Evolutionary conservation across 2,329 filamentous ascomycete genomes (phyloP).

Genomic region (Colletotrichum sp.): DNA sequence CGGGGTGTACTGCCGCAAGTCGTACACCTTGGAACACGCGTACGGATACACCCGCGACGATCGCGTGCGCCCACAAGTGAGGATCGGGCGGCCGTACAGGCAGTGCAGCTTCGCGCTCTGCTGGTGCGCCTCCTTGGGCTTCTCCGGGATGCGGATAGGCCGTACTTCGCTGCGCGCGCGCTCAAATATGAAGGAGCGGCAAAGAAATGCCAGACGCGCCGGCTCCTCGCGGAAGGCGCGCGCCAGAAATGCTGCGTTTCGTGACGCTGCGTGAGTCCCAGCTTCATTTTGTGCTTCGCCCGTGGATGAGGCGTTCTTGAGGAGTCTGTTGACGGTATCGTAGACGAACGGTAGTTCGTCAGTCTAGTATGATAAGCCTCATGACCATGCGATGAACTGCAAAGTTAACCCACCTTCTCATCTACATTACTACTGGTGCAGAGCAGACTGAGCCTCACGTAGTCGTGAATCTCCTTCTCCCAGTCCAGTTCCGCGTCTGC

Average conservation of each 20-base stretch:
- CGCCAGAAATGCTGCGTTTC: constrained; percentile 49
- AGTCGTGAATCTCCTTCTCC: constrained; percentile 46
- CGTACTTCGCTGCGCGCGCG: constrained; percentile 49
- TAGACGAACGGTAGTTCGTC: constrained; percentile 53
- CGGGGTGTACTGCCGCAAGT: constrained; percentile 70
- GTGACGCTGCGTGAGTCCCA: constrained; percentile 47
- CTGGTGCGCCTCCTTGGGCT: constrained; percentile 55
- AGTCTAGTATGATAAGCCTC: constrained; percentile 32
- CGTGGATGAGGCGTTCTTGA: constrained; percentile 46
- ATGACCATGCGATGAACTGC: not conserved
- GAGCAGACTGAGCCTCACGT: constrained; percentile 48
- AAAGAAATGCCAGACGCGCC: constrained; percentile 66
- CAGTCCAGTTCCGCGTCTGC: constrained; percentile 42
- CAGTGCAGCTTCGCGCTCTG: constrained; percentile 74
- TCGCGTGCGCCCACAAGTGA: constrained; percentile 39
- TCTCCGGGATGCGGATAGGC: not conserved
- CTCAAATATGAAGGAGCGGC: constrained; percentile 66
- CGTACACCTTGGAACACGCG: constrained; percentile 74
- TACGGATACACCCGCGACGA: constrained; percentile 56
- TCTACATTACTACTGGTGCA: constrained; percentile 35
- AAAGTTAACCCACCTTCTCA: constrained; percentile 41
- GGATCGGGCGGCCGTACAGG: constrained; percentile 67
- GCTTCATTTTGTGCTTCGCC: constrained; percentile 32
- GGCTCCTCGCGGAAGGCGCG: constrained; percentile 48
- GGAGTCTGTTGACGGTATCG: constrained; percentile 47